These are phyloP conservation scores for Colletotrichum sp. DNA, from an alignment of 2,329 filamentous ascomycete species.

Conservation along the genomic window DNA sequence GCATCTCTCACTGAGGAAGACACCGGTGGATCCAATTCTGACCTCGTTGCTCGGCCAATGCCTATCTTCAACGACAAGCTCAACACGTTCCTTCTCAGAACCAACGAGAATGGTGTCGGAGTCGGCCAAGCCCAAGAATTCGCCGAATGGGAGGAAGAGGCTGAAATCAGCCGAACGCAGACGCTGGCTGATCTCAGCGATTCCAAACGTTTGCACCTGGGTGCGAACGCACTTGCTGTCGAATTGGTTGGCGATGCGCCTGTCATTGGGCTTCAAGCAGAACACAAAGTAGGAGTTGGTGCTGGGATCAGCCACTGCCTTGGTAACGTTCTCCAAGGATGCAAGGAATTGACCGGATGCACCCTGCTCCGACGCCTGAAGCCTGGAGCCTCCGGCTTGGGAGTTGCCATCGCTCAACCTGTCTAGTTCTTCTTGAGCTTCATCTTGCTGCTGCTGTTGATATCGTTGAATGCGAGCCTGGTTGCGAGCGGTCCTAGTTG, in stretches of 20 bases:
- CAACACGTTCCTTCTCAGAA: slow-evolving; percentile 89
- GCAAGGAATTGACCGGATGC: slow-evolving; percentile 92
- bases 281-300: slow-evolving; percentile 97
- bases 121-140: slow-evolving; percentile 90
- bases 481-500: slow-evolving; percentile 44
- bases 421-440: slow-evolving; percentile 52
- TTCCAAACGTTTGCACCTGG: slow-evolving; percentile 93
- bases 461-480: slow-evolving; percentile 31
- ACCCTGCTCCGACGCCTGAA: slow-evolving; percentile 63
- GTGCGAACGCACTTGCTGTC: slow-evolving; percentile 97
- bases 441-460: slow-evolving; percentile 40
- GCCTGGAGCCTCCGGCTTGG: slow-evolving; percentile 46
- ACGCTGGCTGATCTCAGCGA: slow-evolving; percentile 95
- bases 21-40: slow-evolving; percentile 85
- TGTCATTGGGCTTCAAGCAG: slow-evolving; percentile 95
- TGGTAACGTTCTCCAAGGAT: slow-evolving; percentile 88
- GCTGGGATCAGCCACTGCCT: slow-evolving; percentile 80
- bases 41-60: slow-evolving; percentile 94
- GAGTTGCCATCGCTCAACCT: slow-evolving; percentile 54
- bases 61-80: slow-evolving; percentile 89
- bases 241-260: slow-evolving; percentile 97
- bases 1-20: slow-evolving; percentile 94
- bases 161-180: slow-evolving; percentile 94
- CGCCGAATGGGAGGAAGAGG: slow-evolving; percentile 92
- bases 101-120: slow-evolving; percentile 86